These are phyloP conservation scores for Fistulinella cinereoalba DNA, from an alignment of 1,284 basidiomycete species.

Conservation along the genomic window DNA sequence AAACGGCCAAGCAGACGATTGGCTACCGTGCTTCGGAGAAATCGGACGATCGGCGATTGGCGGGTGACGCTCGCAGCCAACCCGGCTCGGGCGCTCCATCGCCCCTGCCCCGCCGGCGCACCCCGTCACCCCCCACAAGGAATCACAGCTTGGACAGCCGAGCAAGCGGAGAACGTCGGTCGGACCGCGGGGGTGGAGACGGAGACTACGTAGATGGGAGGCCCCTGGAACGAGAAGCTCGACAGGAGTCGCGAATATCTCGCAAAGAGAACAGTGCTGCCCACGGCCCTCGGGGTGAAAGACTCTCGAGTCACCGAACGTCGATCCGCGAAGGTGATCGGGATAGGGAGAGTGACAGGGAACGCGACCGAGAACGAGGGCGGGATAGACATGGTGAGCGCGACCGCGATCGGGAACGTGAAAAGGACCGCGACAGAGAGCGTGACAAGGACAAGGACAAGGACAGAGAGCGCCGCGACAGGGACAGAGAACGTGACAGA, in stretches of 20 bases:
- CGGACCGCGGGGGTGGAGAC: slow-evolving; percentile 47
- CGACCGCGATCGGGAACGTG: slow-evolving; percentile 43
- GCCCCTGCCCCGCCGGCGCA: slow-evolving; percentile 53
- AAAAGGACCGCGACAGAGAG: slow-evolving; percentile 41
- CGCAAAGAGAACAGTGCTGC: slow-evolving; percentile 43
- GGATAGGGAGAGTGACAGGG: slow-evolving; percentile 48
- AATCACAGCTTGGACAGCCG: slow-evolving; percentile 72
- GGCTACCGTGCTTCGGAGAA: slow-evolving; percentile 34
- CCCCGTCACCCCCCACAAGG: slow-evolving; percentile 63
- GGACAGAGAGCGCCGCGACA: slow-evolving; percentile 41
- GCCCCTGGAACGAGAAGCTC: slow-evolving; percentile 43
- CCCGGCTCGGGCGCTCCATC: slow-evolving; percentile 51
- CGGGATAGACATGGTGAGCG: slow-evolving; percentile 44
- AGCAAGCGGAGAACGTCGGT: slow-evolving; percentile 61
- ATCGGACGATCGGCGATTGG: slow-evolving; percentile 41
- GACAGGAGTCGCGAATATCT: slow-evolving; percentile 43
- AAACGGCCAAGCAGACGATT: slow-evolving; percentile 68
- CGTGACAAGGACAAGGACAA: slow-evolving; percentile 40
- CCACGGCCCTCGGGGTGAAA: slow-evolving; percentile 46
- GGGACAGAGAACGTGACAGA: slow-evolving; percentile 42
- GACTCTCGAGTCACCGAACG: slow-evolving; percentile 39
- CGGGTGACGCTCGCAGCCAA: slow-evolving; percentile 41
- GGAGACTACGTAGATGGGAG: slow-evolving; percentile 50
- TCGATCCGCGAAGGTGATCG: slow-evolving; percentile 33
- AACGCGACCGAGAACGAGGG: slow-evolving; percentile 44